Percentiles rank a stretch among this genome's conserved stretches.
Evolutionary conservation across 1,284 basidiomycete genomes (phyloP).

Genomic region (Butyriboletus pseudospeciosus): DNA sequence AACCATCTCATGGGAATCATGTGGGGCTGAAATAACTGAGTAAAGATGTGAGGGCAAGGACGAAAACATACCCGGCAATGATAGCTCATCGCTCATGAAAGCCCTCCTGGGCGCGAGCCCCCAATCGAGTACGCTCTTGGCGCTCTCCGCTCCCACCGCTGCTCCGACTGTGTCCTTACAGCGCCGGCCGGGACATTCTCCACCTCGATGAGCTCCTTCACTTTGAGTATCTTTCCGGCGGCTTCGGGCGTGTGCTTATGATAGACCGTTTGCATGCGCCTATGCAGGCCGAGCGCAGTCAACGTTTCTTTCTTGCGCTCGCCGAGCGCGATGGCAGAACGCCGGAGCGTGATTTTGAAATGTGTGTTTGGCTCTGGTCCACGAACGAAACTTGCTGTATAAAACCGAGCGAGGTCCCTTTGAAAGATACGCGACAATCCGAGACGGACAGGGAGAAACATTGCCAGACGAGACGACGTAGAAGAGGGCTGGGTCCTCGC

Average conservation of each 20-base stretch:
- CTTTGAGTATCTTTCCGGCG: slow-evolving; percentile 75
- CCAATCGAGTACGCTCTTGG: slow-evolving; percentile 62
- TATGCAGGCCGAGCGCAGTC: slow-evolving; percentile 70
- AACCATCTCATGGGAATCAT: not conserved
- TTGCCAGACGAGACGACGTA: not conserved
- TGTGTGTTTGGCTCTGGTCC: slow-evolving; percentile 51
- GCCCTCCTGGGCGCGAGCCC: slow-evolving; percentile 15
- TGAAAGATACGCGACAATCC: not conserved
- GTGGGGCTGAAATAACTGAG: not conserved
- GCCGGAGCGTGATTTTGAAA: slow-evolving; percentile 79
- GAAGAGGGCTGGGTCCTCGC: not conserved
- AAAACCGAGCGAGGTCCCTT: slow-evolving; percentile 8
- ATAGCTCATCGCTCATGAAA: slow-evolving; percentile 16
- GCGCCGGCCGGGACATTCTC: slow-evolving; percentile 67
- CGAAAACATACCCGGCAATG: slow-evolving; percentile 6
- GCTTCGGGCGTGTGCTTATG: slow-evolving; percentile 66
- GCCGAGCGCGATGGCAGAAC: slow-evolving; percentile 79
- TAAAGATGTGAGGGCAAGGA: not conserved
- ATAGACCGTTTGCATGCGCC: slow-evolving; percentile 79
- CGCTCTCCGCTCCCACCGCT: slow-evolving; percentile 60
- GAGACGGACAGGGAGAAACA: slow-evolving; percentile 14
- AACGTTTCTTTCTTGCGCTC: slow-evolving; percentile 69
- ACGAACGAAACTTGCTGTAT: not conserved
- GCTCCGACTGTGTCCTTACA: slow-evolving; percentile 63
- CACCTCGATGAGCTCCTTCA: slow-evolving; percentile 86